Conservation (phyloP, 1,139 yeast species). For the Yamadazyma spencermartinsiae region DNA sequence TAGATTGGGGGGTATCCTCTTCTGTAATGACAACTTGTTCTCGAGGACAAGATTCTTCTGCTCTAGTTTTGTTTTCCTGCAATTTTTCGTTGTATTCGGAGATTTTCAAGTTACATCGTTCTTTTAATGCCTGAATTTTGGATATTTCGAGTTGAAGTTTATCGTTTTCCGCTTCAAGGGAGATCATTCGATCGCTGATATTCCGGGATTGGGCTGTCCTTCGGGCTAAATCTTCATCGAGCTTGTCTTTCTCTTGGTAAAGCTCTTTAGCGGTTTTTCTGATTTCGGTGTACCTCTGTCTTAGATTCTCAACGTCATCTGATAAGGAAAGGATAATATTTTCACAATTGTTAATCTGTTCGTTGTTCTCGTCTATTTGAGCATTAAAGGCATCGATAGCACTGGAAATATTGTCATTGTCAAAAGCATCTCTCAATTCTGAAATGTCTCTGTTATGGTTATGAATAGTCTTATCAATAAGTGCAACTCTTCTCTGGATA, state of each 20-base stretch:
- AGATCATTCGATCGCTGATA: slow-evolving; percentile 4
- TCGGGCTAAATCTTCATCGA: slow-evolving; percentile 13
- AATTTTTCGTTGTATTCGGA: slow-evolving; percentile 18
- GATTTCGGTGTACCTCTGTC: background rate
- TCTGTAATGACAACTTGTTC: slow-evolving; percentile 28
- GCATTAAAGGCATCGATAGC: slow-evolving; percentile 31
- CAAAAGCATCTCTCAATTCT: slow-evolving; percentile 7
- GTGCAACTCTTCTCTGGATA: slow-evolving; percentile 9
- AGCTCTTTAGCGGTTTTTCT: background rate
- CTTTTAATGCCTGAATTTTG: slow-evolving; percentile 14
- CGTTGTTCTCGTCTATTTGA: slow-evolving; percentile 30
- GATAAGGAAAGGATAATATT: slow-evolving; percentile 29
- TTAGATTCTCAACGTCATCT: slow-evolving; percentile 21
- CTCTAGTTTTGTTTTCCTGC: slow-evolving; percentile 23
- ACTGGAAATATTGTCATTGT: slow-evolving; percentile 36
- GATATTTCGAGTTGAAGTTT: slow-evolving; percentile 4
- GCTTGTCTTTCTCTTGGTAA: slow-evolving; percentile 6
- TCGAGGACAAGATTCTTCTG: slow-evolving; percentile 33
- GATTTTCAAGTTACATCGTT: slow-evolving; percentile 12
- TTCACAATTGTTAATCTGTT: slow-evolving; percentile 24
- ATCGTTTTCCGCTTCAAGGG: slow-evolving; percentile 9
- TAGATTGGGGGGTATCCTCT: slow-evolving; percentile 37
- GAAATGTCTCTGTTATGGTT: background rate
- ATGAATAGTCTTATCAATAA: background rate
- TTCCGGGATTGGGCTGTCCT: slow-evolving; percentile 1